Conservation (phyloP, 345 rosid species). For the Arabis hirsuta region DNA sequence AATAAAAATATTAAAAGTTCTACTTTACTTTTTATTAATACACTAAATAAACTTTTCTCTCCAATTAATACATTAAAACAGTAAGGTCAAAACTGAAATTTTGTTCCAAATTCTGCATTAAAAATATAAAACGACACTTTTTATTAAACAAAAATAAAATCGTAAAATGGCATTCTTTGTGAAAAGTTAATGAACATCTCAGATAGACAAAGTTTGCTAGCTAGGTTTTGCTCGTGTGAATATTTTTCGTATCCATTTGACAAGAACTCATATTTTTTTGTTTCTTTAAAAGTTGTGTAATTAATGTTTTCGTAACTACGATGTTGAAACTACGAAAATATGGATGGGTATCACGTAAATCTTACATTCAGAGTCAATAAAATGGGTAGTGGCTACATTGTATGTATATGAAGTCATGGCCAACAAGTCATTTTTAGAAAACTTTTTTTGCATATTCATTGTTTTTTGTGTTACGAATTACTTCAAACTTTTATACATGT, state of each 20-base stretch:
- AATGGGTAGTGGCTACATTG: neutral
- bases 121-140: too few relatives aligned
- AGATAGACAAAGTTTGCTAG: neutral
- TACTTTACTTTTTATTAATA: too few relatives aligned
- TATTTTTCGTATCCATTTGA: neutral
- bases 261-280: neutral
- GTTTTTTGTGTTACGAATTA: neutral
- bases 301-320: constrained; percentile 28
- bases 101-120: too few relatives aligned
- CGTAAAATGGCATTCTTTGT: too few relatives aligned
- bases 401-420: constrained; percentile 16
- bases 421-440: neutral
- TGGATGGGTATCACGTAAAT: constrained; percentile 19
- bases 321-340: constrained; percentile 29
- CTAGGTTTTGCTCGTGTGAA: neutral
- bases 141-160: too few relatives aligned
- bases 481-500: constrained; percentile 8
- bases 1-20: too few relatives aligned
- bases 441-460: neutral
- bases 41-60: too few relatives aligned
- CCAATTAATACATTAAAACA: too few relatives aligned
- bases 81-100: too few relatives aligned
- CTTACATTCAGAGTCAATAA: neutral
- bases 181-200: neutral
- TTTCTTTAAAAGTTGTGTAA: neutral